A percentile compares a stretch with the other conserved stretches of the same genome.
Conservation (phyloP, 2,329 filamentous ascomycete genomes). For the Fusarium liriodendri region DNA sequence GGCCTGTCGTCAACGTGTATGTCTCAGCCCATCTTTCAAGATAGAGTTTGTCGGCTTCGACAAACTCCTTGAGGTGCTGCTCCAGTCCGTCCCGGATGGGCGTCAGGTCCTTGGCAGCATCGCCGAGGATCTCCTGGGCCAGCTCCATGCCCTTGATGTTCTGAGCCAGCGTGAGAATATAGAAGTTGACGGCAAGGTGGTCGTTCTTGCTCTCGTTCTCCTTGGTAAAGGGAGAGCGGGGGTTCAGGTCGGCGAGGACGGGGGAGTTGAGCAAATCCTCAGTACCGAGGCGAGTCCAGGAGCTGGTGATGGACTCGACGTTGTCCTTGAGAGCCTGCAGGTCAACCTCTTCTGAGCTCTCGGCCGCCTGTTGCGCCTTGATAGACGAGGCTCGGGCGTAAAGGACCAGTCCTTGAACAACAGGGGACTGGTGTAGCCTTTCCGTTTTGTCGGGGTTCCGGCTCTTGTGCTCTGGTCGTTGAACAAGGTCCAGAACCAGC, state of each 20-base stretch:
- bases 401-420: slow-evolving; percentile 47
- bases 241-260: slow-evolving; percentile 44
- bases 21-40: slow-evolving; percentile 34
- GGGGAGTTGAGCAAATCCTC: slow-evolving; percentile 32
- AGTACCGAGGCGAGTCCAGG: slow-evolving; percentile 40
- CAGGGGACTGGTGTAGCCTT: slow-evolving; percentile 40
- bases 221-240: slow-evolving; percentile 21
- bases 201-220: not conserved
- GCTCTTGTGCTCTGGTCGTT: slow-evolving; percentile 54
- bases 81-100: slow-evolving; percentile 53
- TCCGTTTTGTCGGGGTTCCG: slow-evolving; percentile 21
- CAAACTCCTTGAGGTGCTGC: slow-evolving; percentile 50
- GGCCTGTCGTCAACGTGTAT: slow-evolving; percentile 45
- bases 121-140: slow-evolving; percentile 55
- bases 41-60: slow-evolving; percentile 26
- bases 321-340: slow-evolving; percentile 45
- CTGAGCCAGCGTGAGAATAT: slow-evolving; percentile 45
- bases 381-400: slow-evolving; percentile 44
- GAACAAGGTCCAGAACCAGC: slow-evolving; percentile 61
- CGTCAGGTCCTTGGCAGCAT: slow-evolving; percentile 47
- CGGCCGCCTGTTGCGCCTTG: slow-evolving; percentile 41
- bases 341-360: slow-evolving; percentile 39
- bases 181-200: slow-evolving; percentile 41
- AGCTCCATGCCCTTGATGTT: slow-evolving; percentile 57
- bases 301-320: slow-evolving; percentile 38